Conservation (phyloP, 2,329 filamentous ascomycete species). For the Paecilomyces niveus region DNA sequence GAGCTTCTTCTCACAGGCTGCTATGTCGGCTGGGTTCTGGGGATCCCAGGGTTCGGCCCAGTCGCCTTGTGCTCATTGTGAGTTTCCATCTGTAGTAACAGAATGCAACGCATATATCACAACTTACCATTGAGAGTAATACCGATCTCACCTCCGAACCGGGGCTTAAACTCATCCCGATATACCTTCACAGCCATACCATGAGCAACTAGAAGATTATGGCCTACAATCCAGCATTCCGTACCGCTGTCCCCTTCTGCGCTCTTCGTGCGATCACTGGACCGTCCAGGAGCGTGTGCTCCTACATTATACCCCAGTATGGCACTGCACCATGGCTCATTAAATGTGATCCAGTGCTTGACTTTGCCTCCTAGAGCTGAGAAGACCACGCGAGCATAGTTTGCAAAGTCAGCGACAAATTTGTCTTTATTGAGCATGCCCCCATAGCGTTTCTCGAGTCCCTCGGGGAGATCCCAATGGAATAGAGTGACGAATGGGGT, state of each 20-base stretch:
- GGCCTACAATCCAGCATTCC: slow-evolving; percentile 77
- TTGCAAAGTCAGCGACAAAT: slow-evolving; percentile 72
- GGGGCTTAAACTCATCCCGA: slow-evolving; percentile 71
- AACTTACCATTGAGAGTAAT: slow-evolving; percentile 72
- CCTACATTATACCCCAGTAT: slow-evolving; percentile 75
- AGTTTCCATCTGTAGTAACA: neutral
- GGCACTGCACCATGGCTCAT: slow-evolving; percentile 80
- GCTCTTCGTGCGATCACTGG: slow-evolving; percentile 66
- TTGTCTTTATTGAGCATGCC: slow-evolving; percentile 74
- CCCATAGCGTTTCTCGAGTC: slow-evolving; percentile 70
- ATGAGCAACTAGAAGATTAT: slow-evolving; percentile 73
- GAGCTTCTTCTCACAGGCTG: slow-evolving; percentile 71
- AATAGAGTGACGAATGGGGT: slow-evolving; percentile 74
- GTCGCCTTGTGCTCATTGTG: slow-evolving; percentile 48
- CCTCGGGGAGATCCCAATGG: slow-evolving; percentile 83
- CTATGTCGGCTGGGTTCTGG: slow-evolving; percentile 64
- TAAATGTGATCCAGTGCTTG: slow-evolving; percentile 86
- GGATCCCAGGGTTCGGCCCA: slow-evolving; percentile 78
- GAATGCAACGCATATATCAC: neutral
- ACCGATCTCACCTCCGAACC: slow-evolving; percentile 68
- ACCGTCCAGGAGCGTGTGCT: slow-evolving; percentile 73
- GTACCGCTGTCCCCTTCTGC: slow-evolving; percentile 64
- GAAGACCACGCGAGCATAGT: slow-evolving; percentile 72
- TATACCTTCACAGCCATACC: slow-evolving; percentile 75
- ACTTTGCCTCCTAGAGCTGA: slow-evolving; percentile 64